phyloP scores from a whole-genome alignment of 371 early-diverging fungal species.

The Mucor lusitanicus region DNA sequence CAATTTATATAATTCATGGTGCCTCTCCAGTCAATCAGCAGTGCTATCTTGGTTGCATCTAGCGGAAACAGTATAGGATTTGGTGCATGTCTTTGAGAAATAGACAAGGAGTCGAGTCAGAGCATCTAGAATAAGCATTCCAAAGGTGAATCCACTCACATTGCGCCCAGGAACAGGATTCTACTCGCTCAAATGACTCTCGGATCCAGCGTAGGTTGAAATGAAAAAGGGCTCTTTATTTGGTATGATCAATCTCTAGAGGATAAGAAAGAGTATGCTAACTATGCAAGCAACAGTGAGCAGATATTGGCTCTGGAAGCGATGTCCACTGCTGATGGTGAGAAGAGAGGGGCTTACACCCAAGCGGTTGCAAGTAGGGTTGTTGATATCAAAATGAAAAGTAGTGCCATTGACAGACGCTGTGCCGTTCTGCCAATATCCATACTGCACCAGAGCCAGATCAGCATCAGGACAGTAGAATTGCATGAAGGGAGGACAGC shows the following conservation, averaged over 20 bases:
- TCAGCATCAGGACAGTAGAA: constrained; percentile 63
- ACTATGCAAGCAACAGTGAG: background rate
- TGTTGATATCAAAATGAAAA: constrained; percentile 27
- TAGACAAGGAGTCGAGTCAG: background rate
- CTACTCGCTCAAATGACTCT: background rate
- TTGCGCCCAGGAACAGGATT: background rate
- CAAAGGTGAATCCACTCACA: background rate
- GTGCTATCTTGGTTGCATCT: background rate
- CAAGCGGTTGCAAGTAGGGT: constrained; percentile 47
- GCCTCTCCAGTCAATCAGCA: background rate
- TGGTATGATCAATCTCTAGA: background rate
- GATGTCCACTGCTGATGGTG: constrained; percentile 20
- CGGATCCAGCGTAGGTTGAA: background rate
- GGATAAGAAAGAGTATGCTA: background rate
- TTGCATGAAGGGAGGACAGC: constrained; percentile 64
- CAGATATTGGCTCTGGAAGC: background rate
- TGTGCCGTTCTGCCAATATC: constrained; percentile 42
- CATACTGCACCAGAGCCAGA: constrained; percentile 46
- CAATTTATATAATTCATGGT: background rate
- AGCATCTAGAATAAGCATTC: background rate
- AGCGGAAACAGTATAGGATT: background rate
- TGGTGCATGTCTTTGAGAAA: background rate
- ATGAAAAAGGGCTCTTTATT: background rate
- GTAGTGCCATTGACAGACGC: constrained; percentile 21
- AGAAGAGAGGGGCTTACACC: constrained; percentile 27